A percentile compares a stretch with the other conserved stretches of the same genome.
phyloP scores from a whole-genome alignment of 2,329 filamentous ascomycete species.

The Paraphoma chrysanthemicola region DNA sequence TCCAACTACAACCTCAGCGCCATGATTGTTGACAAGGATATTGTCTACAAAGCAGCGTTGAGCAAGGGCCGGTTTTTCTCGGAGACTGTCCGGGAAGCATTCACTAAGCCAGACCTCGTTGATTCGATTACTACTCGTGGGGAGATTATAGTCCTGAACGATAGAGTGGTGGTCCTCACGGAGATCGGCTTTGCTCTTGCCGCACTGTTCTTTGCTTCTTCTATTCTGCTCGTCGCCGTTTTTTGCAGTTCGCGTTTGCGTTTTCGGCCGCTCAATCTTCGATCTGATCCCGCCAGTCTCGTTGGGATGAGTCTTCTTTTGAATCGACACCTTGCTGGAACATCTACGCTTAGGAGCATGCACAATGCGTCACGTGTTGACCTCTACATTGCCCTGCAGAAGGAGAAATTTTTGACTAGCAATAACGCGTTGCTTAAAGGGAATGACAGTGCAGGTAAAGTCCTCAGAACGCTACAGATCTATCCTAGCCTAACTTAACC shows the following conservation, averaged over 20 bases:
- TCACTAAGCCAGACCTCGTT: constrained; percentile 4
- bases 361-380: constrained; percentile 9
- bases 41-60: constrained; percentile 7
- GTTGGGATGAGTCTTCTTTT: constrained; percentile 18
- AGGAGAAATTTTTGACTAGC: constrained; percentile 15
- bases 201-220: constrained; percentile 20
- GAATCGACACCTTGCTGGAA: not conserved
- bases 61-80: constrained; percentile 27
- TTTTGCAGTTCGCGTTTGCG: constrained; percentile 18
- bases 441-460: not conserved
- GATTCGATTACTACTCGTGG: constrained; percentile 3
- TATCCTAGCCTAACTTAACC: not conserved
- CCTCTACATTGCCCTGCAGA: constrained; percentile 5
- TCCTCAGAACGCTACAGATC: not conserved
- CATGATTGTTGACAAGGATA: constrained; percentile 11
- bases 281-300: constrained; percentile 21
- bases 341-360: constrained; percentile 10
- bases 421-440: constrained; percentile 3
- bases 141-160: constrained; percentile 5
- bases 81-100: constrained; percentile 17
- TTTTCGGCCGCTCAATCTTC: constrained; percentile 20
- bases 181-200: constrained; percentile 21
- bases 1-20: constrained; percentile 12
- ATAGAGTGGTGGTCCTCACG: constrained; percentile 19
- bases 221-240: constrained; percentile 7